A percentile compares a stretch with the other conserved stretches of the same genome.
Evolutionary conservation across 805 yeast genomes (phyloP).

Genomic region (Kluyveromyces starmeri): DNA sequence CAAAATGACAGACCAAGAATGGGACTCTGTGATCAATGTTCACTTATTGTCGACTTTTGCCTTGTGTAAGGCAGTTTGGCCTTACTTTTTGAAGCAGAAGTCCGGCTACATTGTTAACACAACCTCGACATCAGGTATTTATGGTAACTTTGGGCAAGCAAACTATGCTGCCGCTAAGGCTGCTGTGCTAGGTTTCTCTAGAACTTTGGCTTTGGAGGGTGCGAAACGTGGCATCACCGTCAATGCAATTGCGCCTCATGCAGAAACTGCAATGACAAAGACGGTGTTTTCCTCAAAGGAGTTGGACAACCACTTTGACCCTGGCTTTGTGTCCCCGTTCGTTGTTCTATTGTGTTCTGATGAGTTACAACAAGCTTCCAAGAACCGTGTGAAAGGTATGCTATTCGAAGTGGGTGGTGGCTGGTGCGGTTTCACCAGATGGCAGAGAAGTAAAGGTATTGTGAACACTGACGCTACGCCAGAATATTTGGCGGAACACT

Average conservation of each 20-base stretch:
- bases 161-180: slow-evolving; percentile 92
- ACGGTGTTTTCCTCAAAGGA: slow-evolving; percentile 76
- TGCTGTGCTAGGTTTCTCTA: slow-evolving; percentile 77
- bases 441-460: slow-evolving; percentile 88
- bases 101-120: slow-evolving; percentile 81
- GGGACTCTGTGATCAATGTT: slow-evolving; percentile 73
- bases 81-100: slow-evolving; percentile 67
- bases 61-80: slow-evolving; percentile 89
- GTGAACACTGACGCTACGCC: slow-evolving; percentile 48
- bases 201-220: slow-evolving; percentile 88
- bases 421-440: slow-evolving; percentile 90
- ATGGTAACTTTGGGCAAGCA: slow-evolving; percentile 96
- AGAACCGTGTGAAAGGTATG: slow-evolving; percentile 51
- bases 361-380: slow-evolving; percentile 37
- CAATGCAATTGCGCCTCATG: slow-evolving; percentile 91
- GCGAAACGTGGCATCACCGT: slow-evolving; percentile 64
- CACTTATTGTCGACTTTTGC: slow-evolving; percentile 77
- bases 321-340: slow-evolving; percentile 85
- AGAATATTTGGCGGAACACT: slow-evolving; percentile 62
- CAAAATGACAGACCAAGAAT: slow-evolving; percentile 76
- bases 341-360: slow-evolving; percentile 74
- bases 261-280: slow-evolving; percentile 94
- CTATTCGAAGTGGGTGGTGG: slow-evolving; percentile 93
- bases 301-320: slow-evolving; percentile 65
- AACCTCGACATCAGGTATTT: slow-evolving; percentile 92